Conservation (phyloP, 2,329 filamentous ascomycete species). For the Fusarium euwallaceae region DNA sequence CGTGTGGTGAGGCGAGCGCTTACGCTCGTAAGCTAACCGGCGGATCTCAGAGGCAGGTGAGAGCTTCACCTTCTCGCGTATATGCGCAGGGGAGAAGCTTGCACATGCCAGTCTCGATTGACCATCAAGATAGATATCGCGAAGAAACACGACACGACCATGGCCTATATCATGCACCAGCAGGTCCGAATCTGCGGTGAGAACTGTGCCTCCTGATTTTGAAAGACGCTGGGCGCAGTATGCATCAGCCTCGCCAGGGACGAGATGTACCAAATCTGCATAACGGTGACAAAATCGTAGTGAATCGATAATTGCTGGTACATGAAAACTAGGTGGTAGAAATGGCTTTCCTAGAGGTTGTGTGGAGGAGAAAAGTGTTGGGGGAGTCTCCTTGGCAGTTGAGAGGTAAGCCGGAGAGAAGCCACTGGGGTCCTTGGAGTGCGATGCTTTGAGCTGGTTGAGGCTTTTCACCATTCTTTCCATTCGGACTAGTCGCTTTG, state of each 20-base stretch:
- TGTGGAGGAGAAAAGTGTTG: conserved; percentile 45
- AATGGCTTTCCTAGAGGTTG: conserved; percentile 49
- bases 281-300: conserved; percentile 64
- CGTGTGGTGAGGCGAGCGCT: conserved; percentile 44
- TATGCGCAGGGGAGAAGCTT: conserved; percentile 52
- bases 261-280: conserved; percentile 63
- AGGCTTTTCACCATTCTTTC: conserved; percentile 71
- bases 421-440: conserved; percentile 48
- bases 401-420: conserved; percentile 43
- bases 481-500: conserved; percentile 74
- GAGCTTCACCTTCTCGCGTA: conserved; percentile 59
- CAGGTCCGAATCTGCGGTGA: conserved; percentile 92
- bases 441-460: conserved; percentile 64
- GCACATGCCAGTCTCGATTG: conserved; percentile 43
- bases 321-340: conserved; percentile 76
- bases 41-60: conserved; percentile 44
- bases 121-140: conserved; percentile 66
- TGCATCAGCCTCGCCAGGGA: conserved; percentile 87
- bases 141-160: conserved; percentile 77
- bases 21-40: conserved; percentile 55
- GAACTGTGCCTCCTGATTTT: conserved; percentile 66
- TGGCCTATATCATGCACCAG: conserved; percentile 78
- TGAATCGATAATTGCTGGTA: conserved; percentile 81
- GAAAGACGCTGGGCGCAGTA: conserved; percentile 79
- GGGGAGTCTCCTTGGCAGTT: conserved; percentile 13